phyloP scores from a whole-genome alignment of 2,329 filamentous ascomycete species.

The Cercospora janseana region DNA sequence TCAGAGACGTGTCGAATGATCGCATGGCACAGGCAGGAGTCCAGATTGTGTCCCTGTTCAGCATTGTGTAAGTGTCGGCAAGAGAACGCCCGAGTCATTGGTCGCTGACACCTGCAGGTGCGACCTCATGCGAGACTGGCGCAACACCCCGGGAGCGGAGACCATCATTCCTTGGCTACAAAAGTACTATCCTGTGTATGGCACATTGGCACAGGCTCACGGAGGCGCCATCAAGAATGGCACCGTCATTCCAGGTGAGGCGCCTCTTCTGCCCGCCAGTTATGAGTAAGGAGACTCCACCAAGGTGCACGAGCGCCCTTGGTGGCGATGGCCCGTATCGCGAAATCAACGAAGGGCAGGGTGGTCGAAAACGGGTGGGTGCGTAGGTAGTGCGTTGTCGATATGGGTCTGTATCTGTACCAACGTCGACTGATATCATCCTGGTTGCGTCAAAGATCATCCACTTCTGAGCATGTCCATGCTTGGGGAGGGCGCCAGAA shows the following conservation, averaged over 20 bases:
- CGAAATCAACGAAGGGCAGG: no score
- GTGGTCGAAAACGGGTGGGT: no score
- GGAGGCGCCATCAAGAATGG: conserved; percentile 60
- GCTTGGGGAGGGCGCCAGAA: no score
- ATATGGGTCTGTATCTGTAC: no score
- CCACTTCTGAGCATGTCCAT: no score
- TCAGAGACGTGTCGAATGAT: conserved; percentile 63
- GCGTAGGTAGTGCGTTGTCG: no score
- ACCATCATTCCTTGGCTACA: conserved; percentile 65
- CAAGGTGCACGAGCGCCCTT: no score
- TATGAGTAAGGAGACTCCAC: conserved; percentile 9
- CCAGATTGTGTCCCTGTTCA: conserved; percentile 61
- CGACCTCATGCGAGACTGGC: conserved; percentile 71
- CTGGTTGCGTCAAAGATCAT: no score
- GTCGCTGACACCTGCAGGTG: conserved; percentile 34
- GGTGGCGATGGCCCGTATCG: no score
- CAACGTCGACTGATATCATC: no score
- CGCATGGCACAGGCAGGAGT: conserved; percentile 67
- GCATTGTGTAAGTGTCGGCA: conserved; percentile 47
- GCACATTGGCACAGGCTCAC: conserved; percentile 61
- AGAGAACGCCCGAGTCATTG: background rate
- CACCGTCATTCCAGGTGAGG: conserved; percentile 58
- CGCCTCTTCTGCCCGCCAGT: conserved; percentile 26
- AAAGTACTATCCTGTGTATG: conserved; percentile 64
- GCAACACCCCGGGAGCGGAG: conserved; percentile 50